Percentiles rank a stretch among this genome's conserved stretches.
phyloP scores from a whole-genome alignment of 228 moss, liverwort and hornwort species.

The Sphagnum fallax region DNA sequence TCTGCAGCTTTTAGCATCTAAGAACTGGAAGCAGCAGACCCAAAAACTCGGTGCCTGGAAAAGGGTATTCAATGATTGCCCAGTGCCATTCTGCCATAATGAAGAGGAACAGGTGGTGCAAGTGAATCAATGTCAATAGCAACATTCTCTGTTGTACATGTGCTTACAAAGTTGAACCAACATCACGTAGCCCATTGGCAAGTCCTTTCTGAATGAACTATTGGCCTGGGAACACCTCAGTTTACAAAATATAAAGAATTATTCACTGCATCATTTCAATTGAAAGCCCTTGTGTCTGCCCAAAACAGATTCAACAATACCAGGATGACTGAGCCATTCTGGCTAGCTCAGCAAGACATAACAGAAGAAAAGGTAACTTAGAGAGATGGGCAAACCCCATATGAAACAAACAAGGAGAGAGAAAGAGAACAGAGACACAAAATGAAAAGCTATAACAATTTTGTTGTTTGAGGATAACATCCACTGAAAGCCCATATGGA shows the following conservation, averaged over 20 bases:
- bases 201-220: slow-evolving; percentile 90
- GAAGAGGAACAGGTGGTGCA: slow-evolving; percentile 70
- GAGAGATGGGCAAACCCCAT: no score
- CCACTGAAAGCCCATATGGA: no score
- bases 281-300: slow-evolving; percentile 77
- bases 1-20: slow-evolving; percentile 72
- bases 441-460: no score
- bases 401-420: no score
- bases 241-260: slow-evolving; percentile 59
- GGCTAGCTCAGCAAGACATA: no score
- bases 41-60: slow-evolving; percentile 76
- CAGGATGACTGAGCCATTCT: no score
- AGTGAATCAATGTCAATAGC: slow-evolving; percentile 46
- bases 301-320: no score
- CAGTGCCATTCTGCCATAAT: slow-evolving; percentile 76
- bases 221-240: slow-evolving; percentile 56
- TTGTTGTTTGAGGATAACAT: no score
- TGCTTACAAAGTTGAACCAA: slow-evolving; percentile 94
- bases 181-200: slow-evolving; percentile 82
- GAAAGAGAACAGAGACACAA: no score
- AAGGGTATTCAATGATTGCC: slow-evolving; percentile 80
- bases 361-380: no score
- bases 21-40: slow-evolving; percentile 81
- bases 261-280: slow-evolving; percentile 70
- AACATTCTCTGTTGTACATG: slow-evolving; percentile 50